Percentiles rank a stretch among this genome's conserved stretches.
Conservation (phyloP, 164 flowering plant genomes). For the Amborella trichopoda region DNA sequence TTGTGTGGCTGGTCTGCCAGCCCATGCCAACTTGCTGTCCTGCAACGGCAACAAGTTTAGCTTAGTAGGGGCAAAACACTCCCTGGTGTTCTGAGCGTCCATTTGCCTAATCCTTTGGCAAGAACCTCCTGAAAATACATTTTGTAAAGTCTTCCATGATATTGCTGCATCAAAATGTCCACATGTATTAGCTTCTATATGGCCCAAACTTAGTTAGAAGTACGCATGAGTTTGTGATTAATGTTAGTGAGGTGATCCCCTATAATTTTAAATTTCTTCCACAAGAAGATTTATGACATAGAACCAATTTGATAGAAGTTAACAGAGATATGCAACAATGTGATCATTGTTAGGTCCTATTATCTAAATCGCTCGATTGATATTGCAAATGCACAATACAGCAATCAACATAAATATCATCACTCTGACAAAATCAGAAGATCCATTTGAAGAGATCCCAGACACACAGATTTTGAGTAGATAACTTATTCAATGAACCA, state of each 20-base stretch:
- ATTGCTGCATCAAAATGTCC: conserved; percentile 78
- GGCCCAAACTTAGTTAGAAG: conserved; percentile 7
- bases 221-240: background rate
- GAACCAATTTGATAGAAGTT: too few relatives aligned
- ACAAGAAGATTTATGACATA: too few relatives aligned
- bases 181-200: conserved; percentile 29
- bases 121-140: conserved; percentile 49
- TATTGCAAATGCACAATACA: too few relatives aligned
- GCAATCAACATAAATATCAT: too few relatives aligned
- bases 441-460: too few relatives aligned
- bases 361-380: too few relatives aligned
- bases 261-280: background rate
- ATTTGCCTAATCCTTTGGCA: conserved; percentile 56
- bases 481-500: too few relatives aligned
- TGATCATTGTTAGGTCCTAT: too few relatives aligned
- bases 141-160: conserved; percentile 74
- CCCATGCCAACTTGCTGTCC: conserved; percentile 68
- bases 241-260: background rate
- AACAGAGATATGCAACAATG: too few relatives aligned
- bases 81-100: conserved; percentile 32
- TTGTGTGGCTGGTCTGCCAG: conserved; percentile 57
- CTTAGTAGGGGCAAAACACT: conserved; percentile 32
- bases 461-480: too few relatives aligned
- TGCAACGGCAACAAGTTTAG: conserved; percentile 49
- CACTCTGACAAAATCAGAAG: too few relatives aligned